Base-by-base conservation (phyloP, 1,139 yeast genomes). In the Candida sp. region DNA sequence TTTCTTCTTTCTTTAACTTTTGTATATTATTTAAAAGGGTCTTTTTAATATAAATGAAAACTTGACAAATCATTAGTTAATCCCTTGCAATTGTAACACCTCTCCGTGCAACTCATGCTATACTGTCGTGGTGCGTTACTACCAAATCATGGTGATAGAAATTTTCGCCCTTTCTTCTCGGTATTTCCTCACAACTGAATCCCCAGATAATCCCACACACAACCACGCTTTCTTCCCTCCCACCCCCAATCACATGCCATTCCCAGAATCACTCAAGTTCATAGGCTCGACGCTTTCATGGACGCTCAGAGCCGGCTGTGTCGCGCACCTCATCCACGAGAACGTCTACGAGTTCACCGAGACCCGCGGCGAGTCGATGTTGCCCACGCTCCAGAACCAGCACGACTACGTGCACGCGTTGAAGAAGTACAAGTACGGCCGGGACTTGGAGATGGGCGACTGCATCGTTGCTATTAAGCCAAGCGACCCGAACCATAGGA, bases 281-380 rank as follows among this genome's bases (percentile, higher is more conserved):
- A 49, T 67, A 2, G 67, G 64, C 5, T 64, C 73, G 25, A 73
- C 78, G 1, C 47, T 71, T 4, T 68, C 81, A 25, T 77, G 81
- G 81, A 73, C 82, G 1, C 49, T 86, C 4, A 70, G 92, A 42
- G 83, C 86, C 5, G 90, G 90, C 2, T 88, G 94, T 63, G 73
- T 81, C 6, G 82, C 86, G 17, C 96, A 90, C 62, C 72, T 89
- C 17, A 63, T 86, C 7, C 90, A 85, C 56, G 84, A 84, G 46
- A 80, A 85, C 59, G 71, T 87, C 22, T 88, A 85, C 62, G 96
- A 90, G 63, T 84, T 88, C 65, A 82, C 93, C 2, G 93, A 86
- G 63, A 90, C 98, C 0, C 75, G 87, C 57, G 99, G 99, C 3
- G 98, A 92, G 63, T 90, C 97, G 33, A 94, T 94, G 99, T 78